Evolutionary conservation across 2,329 filamentous ascomycete species (phyloP).

Genomic region (Ophiostoma himal-ulmi): DNA sequence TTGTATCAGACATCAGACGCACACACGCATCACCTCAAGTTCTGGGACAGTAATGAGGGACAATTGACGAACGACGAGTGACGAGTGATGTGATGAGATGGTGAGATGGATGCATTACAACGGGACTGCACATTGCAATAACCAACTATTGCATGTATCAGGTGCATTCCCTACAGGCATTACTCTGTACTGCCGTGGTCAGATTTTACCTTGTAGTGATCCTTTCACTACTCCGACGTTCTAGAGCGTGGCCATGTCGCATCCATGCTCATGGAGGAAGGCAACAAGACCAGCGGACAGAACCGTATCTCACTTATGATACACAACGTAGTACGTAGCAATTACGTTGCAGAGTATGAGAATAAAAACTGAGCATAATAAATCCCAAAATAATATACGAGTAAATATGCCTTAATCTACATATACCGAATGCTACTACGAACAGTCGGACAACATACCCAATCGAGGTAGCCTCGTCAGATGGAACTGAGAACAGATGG

Average conservation of each 20-base stretch:
- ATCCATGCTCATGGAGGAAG: conserved; percentile 2
- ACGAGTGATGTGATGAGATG: background rate
- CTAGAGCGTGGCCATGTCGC: background rate
- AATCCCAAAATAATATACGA: too few species aligned
- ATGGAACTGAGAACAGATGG: background rate
- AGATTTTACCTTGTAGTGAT: too few species aligned
- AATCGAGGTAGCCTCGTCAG: conserved; percentile 8
- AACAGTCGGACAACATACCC: conserved; percentile 10
- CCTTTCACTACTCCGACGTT: background rate
- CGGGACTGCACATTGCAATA: background rate
- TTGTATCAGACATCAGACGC: conserved; percentile 4
- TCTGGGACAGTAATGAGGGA: background rate
- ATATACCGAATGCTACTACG: conserved; percentile 8
- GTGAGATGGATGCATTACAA: background rate
- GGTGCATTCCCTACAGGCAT: background rate
- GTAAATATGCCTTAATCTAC: background rate
- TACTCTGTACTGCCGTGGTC: background rate
- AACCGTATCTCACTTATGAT: background rate
- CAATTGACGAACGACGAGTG: too few species aligned
- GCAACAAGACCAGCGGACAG: background rate
- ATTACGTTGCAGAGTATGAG: background rate
- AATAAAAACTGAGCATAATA: background rate
- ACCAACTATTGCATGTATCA: background rate
- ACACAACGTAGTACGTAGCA: conserved; percentile 4
- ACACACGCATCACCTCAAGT: background rate